Evolutionary conservation across 1,284 basidiomycete genomes (phyloP), one percentile per base, ranked within the genome.

Genomic region (Entoloma clypeatum): DNA sequence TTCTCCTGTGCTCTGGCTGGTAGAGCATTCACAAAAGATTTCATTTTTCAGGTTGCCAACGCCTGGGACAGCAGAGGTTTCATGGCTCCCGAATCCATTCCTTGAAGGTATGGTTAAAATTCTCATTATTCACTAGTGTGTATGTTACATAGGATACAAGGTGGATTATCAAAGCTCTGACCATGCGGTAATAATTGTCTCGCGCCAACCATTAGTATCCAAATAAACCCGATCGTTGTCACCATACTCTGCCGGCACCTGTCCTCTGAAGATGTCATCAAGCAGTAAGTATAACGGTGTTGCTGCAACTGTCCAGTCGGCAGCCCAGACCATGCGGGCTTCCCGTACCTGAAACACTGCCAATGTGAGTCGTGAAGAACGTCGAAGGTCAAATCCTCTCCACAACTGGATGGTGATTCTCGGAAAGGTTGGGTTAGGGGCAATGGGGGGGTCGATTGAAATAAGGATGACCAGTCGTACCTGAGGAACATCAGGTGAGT

Each of bases 381-480:
- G 33, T 11, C 8, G 22, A 11, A 10, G 21, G 21, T 7, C 4
- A 41, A 39, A 35, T 5, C 28, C 40, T 49, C 38, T 19, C 44
- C 47, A 51, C 24, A 48, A 42, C 41, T 48, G 41, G 25, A 51
- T 44, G 31, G 29, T 38, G 9, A 51, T 51, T 26, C 24, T 39
- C 24, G 44, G 47, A 19, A 43, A 21, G 40, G 36, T 43, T 14
- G 39, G 41, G 40, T 36, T 18, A 30, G 49, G 30, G 27, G 35
- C 43, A 39, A 30, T 30, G 28, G 45, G 43, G 36, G 47, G 47
- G 37, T 43, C 25, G 18, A 46, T 46, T n/a, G 39, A 46, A 39
- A 51, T 21, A 14, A 49, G 37, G 34, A 51, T 48, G 35, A 51
- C 49, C 31, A 51, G 38, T 21, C 41, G 49, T 31, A 49, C 47